Base-by-base conservation (phyloP, 2,329 filamentous ascomycete species). In the Saccharata proteae region DNA sequence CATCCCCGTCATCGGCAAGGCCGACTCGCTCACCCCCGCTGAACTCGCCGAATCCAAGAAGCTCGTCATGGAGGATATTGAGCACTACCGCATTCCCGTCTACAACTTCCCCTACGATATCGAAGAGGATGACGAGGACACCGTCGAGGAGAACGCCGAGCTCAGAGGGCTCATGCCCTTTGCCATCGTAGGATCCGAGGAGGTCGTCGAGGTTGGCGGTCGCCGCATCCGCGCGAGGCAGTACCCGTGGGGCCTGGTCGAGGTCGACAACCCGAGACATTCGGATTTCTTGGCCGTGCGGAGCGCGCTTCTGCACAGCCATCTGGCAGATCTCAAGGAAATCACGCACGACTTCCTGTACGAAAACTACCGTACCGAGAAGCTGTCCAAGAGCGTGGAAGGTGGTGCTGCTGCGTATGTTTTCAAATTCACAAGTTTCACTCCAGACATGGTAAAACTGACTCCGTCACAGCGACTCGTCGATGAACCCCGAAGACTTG, bases 41-140 rank as follows among this genome's bases (percentile, higher is more conserved):
- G 90, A 98, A 67, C 72, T 98, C 42, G 90, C 90, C 45, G 90
- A 98, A 64, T 96, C 88, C 46, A 98, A 98, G 77, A 98, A 96
- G 72, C 74, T 98, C 40, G 86, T 98, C 54, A 98, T 98, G 90
- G 90, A 98, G 69, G 90, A 98, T 57, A 98, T 98, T 48, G 90
- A 98, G 65, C 90, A 98, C 64, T 98, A 98, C 69, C 81, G 90
- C 55, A 98, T 98, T 48, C 90, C 90, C 27, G 88, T 98, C 43
- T 98, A 98, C 74, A 98, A 98, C 74, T 98, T 98, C 71, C 90
- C 90, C 29, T 98, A 98, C 67, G 90, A 98, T 49, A 93, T 98
- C 39, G 90, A 98, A 63, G 90, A 98, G 68, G 90, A 98, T 49
- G 90, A 98, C 45, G 90, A 98, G 65, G 90, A 98, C 54, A 98